These are phyloP conservation scores for Cutaneotrichosporon spelunceum DNA, from an alignment of 1,284 basidiomycete genomes.

Conservation along the genomic window DNA sequence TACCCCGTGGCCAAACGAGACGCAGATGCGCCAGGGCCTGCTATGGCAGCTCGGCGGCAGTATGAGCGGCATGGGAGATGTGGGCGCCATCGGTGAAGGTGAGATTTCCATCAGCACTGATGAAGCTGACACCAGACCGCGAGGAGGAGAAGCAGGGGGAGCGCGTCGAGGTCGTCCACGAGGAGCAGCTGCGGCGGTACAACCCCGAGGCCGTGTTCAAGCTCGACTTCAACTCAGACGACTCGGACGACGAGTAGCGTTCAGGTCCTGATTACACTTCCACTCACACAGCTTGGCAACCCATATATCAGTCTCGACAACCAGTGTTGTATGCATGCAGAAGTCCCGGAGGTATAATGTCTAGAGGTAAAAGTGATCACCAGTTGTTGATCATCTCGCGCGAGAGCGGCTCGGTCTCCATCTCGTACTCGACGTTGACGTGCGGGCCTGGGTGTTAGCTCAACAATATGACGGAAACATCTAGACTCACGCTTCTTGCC, in stretches of 20 bases:
- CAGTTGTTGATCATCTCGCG: constrained; percentile 54
- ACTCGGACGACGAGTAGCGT: constrained; percentile 28
- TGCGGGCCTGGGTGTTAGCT: constrained; percentile 54
- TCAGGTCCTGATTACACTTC: background rate
- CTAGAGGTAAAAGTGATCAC: constrained; percentile 33
- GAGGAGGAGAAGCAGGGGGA: constrained; percentile 13
- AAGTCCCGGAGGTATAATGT: constrained; percentile 8
- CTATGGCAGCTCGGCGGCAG: constrained; percentile 45
- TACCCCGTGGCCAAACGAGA: constrained; percentile 45
- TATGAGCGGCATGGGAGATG: constrained; percentile 43
- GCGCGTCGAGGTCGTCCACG: constrained; percentile 26
- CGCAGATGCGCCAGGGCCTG: constrained; percentile 42
- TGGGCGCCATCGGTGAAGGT: constrained; percentile 37
- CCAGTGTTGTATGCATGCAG: constrained; percentile 30
- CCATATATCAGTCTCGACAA: constrained; percentile 13
- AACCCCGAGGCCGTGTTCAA: constrained; percentile 43
- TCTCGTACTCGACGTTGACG: constrained; percentile 94
- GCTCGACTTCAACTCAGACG: constrained; percentile 44
- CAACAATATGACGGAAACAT: background rate
- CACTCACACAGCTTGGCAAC: background rate
- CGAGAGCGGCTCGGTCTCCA: constrained; percentile 71
- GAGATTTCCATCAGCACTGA: constrained; percentile 10
- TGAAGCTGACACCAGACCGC: constrained; percentile 10
- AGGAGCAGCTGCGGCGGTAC: constrained; percentile 36
- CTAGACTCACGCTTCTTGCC: constrained; percentile 39